Percentiles rank a stretch among this genome's conserved stretches.
These are phyloP conservation scores for Chytriomyces sp. DNA, from an alignment of 192 early-diverging fungal genomes.

Conservation along the genomic window DNA sequence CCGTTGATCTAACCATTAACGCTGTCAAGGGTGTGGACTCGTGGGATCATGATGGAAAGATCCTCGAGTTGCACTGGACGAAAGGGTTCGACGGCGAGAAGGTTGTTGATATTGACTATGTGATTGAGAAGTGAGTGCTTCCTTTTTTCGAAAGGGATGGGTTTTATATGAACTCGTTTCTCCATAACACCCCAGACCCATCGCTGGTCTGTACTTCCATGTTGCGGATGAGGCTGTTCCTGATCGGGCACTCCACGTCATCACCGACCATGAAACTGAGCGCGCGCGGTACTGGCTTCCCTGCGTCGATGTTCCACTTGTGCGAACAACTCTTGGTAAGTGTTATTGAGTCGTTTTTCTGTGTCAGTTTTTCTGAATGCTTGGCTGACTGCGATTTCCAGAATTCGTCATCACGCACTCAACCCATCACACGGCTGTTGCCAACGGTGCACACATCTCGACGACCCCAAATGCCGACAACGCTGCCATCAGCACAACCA, in stretches of 20 bases:
- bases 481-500: slow-evolving; percentile 40
- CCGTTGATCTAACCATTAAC: slow-evolving; percentile 8
- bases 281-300: slow-evolving; percentile 61
- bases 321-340: slow-evolving; percentile 45
- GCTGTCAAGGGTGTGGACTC: slow-evolving; percentile 8
- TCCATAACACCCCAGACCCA: neutral
- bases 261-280: slow-evolving; percentile 57
- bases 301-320: slow-evolving; percentile 54
- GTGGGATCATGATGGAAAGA: slow-evolving; percentile 29
- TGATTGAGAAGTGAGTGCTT: slow-evolving; percentile 4
- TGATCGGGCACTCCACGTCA: slow-evolving; percentile 39
- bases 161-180: neutral
- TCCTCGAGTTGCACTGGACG: slow-evolving; percentile 7
- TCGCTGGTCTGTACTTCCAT: slow-evolving; percentile 56
- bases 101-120: slow-evolving; percentile 28
- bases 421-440: slow-evolving; percentile 44
- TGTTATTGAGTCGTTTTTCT: neutral
- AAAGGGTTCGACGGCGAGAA: neutral
- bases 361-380: neutral
- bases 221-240: slow-evolving; percentile 41
- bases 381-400: slow-evolving; percentile 6
- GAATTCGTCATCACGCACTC: slow-evolving; percentile 53
- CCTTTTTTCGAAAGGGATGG: neutral
- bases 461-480: slow-evolving; percentile 27
- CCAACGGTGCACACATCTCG: slow-evolving; percentile 49